Base-by-base conservation (phyloP, 371 early-diverging fungal species). In the Mycotypha africana region DNA sequence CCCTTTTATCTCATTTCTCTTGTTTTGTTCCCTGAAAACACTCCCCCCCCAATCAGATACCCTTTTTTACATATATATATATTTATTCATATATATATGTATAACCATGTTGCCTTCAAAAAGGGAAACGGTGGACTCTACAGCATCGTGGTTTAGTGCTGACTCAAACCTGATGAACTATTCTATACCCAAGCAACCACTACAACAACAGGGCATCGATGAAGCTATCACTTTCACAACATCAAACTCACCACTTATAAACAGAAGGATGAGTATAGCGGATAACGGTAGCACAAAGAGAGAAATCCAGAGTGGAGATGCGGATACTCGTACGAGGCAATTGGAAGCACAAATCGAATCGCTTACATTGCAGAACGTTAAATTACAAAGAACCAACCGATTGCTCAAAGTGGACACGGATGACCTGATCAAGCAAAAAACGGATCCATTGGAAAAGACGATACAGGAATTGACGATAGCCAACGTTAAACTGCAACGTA, bases 91-190 rank as follows among this genome's bases (percentile, higher is more conserved):
- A n/a, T n/a, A n/a, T n/a, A n/a, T n/a, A n/a, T n/a, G n/a, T n/a
- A n/a, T n/a, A n/a, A n/a, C n/a, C n/a, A n/a, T n/a, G n/a, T n/a
- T n/a, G n/a, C n/a, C n/a, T n/a, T n/a, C n/a, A 28, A 11, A 28
- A 28, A 11, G 28, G 28, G 28, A 28, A 28, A 28, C 11, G 11
- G 28, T 8, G 11, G 28, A 28, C 22, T 47, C 45, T 16, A 16
- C 30, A 28, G 53, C 37, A 14, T 47, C 70, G 14, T 42, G 74
- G 39, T 70, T 74, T 40, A 70, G 69, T 44, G 67, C 64, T 24
- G 70, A 74, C 34, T 70, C 69, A 6, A 70, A 70, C 28, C 56
- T 74, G 8, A 74, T 74, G 75, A 74, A 74, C 31, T 74, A 74
- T 25, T 74, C 75, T 12, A 74, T 74, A 48, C 75, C 74, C 11